phyloP scores from a whole-genome alignment of 176 grass and related monocot species.

The Neostapfia colusana region DNA sequence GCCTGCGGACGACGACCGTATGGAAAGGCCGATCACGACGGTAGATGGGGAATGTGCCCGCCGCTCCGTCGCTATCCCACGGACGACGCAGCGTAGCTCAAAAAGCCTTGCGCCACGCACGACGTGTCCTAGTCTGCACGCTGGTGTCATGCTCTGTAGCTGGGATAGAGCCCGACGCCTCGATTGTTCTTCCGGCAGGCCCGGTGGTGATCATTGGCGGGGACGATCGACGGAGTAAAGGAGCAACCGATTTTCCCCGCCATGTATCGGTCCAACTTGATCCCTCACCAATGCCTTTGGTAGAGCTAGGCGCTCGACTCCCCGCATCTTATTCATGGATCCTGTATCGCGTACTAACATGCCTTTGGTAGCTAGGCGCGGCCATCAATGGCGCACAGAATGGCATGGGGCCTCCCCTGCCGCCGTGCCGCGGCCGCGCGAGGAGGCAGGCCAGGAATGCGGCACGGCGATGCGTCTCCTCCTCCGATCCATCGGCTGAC shows the following conservation, averaged over 20 bases:
- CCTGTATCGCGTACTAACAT: background rate
- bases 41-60: slow-evolving; percentile 45
- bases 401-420: slow-evolving; percentile 34
- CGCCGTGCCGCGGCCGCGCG: background rate
- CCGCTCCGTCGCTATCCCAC: slow-evolving; percentile 39
- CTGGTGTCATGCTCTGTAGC: background rate
- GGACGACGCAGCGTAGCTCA: background rate
- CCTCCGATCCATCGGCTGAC: background rate
- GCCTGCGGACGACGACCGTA: background rate
- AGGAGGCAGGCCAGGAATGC: background rate
- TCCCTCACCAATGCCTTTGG: slow-evolving; percentile 4
- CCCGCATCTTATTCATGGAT: slow-evolving; percentile 26
- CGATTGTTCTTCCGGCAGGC: background rate
- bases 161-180: background rate
- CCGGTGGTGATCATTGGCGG: background rate
- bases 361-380: slow-evolving; percentile 23
- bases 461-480: background rate
- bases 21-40: background rate
- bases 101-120: too few relatives aligned
- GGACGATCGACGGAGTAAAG: slow-evolving; percentile 4
- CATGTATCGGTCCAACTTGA: slow-evolving; percentile 44
- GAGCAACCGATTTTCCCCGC: slow-evolving; percentile 34
- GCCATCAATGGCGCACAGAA: slow-evolving; percentile 40
- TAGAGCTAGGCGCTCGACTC: slow-evolving; percentile 48
- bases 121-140: too few relatives aligned